Base-by-base conservation (phyloP, 148 eudicot genomes). In the Simmondsia chinensis region DNA sequence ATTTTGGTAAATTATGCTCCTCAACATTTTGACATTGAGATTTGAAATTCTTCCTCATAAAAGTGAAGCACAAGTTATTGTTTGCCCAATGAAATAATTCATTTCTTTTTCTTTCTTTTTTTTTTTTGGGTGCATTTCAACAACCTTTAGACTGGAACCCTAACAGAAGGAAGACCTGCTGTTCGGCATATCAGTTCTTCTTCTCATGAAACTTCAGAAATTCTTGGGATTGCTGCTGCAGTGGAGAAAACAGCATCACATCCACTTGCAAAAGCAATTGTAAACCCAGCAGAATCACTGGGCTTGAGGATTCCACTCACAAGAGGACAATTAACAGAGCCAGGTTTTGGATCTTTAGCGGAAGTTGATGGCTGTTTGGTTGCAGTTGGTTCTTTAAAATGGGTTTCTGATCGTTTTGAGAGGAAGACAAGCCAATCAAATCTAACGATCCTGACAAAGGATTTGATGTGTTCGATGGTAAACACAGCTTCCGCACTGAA, bases 191-290 rank as follows among this genome's bases (percentile, higher is more conserved):
- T 89, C 57, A 69, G 76, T 52, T 72, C 95, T 32, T 46, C 61
- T 35, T 26, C 38, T 43, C 70, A 76, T 38, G 63, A 54, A 27
- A 71, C 59, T 51, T 67, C 72, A 46, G 97, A 89, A 52, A 59
- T 89, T 43, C 85, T 89, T 31, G 70, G 50, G 61, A 51, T 89
- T 63, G 95, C 97, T 59, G 97, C 97, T 66, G 95, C 97, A 31
- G 95, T 89, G 65, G 97, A 89, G 61, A 84, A 71, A 72, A 89
- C 93, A 41, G 82, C 93, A 37, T 79, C 85, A 38, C 97, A 85
- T 64, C 97, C 97, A 18, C 74, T 89, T 50, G 97, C 97, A 46
- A 84, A 58, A 42, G 97, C 95, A 20, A 85, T 89, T 59, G 50
- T 79, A 50, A 68, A 61, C 31, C 74, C 79, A 74, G 95, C 97